A percentile compares a stretch with the other conserved stretches of the same genome.
Conservation (phyloP, 2,329 filamentous ascomycete genomes). For the Diaporthe citriasiana region DNA sequence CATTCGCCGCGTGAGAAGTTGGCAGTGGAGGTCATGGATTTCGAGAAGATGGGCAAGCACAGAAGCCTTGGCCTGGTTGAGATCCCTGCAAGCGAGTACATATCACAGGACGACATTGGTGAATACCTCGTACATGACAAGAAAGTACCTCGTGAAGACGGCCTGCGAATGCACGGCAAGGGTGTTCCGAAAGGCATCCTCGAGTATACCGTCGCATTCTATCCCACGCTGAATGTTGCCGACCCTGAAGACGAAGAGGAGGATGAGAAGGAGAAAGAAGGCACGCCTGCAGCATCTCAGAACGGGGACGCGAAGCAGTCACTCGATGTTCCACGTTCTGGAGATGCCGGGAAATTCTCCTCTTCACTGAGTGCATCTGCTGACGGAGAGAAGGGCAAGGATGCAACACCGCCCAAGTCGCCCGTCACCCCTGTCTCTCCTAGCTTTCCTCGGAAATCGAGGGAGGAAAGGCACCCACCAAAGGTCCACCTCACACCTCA, state of each 20-base stretch:
- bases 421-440: conserved; percentile 62
- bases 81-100: conserved; percentile 81
- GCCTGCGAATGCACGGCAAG: conserved; percentile 81
- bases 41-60: conserved; percentile 92
- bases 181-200: conserved; percentile 83
- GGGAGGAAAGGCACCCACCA: conserved; percentile 72
- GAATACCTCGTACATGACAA: conserved; percentile 85
- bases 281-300: conserved; percentile 41
- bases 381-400: conserved; percentile 46
- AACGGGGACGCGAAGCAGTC: conserved; percentile 46
- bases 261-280: conserved; percentile 56
- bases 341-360: conserved; percentile 61
- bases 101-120: conserved; percentile 82
- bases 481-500: conserved; percentile 85
- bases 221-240: conserved; percentile 86
- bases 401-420: conserved; percentile 58
- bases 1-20: conserved; percentile 88
- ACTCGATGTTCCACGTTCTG: conserved; percentile 53
- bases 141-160: conserved; percentile 76
- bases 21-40: conserved; percentile 94
- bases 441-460: conserved; percentile 61
- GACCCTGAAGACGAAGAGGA: conserved; percentile 89
- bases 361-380: conserved; percentile 49
- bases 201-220: conserved; percentile 89
- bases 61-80: conserved; percentile 88